Conservation (phyloP, 2,329 filamentous ascomycete genomes). For the Penicillium verrucosum region DNA sequence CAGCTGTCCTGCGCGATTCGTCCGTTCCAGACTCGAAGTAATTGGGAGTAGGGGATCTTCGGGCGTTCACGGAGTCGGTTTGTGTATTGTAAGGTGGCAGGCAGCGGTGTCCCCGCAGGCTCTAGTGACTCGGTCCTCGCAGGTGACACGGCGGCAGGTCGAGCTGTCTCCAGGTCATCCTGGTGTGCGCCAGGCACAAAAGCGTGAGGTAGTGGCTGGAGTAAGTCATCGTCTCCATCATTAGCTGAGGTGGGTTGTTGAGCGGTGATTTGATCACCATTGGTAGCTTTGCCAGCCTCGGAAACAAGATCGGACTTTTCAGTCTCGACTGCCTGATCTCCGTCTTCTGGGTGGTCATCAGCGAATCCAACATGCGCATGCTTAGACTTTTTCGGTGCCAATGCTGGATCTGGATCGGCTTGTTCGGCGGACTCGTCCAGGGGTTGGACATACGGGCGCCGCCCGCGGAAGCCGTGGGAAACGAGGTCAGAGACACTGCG, state of each 20-base stretch:
- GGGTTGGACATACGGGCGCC: constrained; percentile 25
- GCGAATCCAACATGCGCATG: constrained; percentile 59
- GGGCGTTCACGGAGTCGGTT: constrained; percentile 65
- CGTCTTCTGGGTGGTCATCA: constrained; percentile 26
- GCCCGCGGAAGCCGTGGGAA: constrained; percentile 34
- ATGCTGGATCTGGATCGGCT: constrained; percentile 5
- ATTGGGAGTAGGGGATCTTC: constrained; percentile 67
- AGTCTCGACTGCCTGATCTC: constrained; percentile 15
- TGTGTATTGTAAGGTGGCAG: constrained; percentile 58
- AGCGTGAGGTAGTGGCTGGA: constrained; percentile 11
- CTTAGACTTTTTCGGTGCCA: constrained; percentile 30
- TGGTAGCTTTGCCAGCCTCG: neutral
- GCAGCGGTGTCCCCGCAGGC: constrained; percentile 22
- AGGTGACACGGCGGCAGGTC: constrained; percentile 21
- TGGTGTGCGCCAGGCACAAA: constrained; percentile 2
- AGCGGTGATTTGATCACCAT: neutral
- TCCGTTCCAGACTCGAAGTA: constrained; percentile 74
- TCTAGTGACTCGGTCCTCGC: constrained; percentile 34
- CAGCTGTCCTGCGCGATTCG: constrained; percentile 75
- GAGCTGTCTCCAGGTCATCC: constrained; percentile 32
- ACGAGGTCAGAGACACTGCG: constrained; percentile 40
- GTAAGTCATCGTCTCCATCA: constrained; percentile 16
- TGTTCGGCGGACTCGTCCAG: constrained; percentile 12
- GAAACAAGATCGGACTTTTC: constrained; percentile 2
- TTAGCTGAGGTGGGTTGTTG: constrained; percentile 1